Conservation (phyloP, 257 asterid species). For the Anisodus tanguticus region DNA sequence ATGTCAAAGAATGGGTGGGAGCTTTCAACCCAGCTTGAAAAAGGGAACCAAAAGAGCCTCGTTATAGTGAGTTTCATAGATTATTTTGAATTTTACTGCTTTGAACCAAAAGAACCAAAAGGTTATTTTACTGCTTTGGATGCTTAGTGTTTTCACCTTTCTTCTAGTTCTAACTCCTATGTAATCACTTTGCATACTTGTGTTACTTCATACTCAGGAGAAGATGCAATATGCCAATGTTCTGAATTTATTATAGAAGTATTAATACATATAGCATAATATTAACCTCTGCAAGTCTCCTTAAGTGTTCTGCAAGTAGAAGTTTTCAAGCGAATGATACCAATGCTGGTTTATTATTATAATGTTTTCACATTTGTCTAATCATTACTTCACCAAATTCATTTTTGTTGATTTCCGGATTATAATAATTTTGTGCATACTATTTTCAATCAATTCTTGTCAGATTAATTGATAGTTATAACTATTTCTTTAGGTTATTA, state of each 20-base stretch:
- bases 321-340: neutral
- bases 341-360: neutral
- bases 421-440: neutral
- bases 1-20: no score
- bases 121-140: neutral
- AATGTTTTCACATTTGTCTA: neutral
- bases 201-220: neutral
- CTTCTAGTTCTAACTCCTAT: neutral
- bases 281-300: slow-evolving; percentile 3
- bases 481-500: neutral
- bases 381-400: neutral
- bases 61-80: no score
- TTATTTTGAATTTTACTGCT: no score
- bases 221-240: neutral
- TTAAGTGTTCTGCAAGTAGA: neutral
- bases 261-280: neutral
- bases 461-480: neutral
- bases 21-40: no score
- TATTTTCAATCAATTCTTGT: neutral
- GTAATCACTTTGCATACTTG: neutral
- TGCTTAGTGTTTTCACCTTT: no score
- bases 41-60: no score
- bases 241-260: slow-evolving; percentile 18
- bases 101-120: no score
- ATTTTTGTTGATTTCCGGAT: neutral